Conservation (phyloP, 129 eudicot species). For the Chrysanthemum seticuspe region DNA sequence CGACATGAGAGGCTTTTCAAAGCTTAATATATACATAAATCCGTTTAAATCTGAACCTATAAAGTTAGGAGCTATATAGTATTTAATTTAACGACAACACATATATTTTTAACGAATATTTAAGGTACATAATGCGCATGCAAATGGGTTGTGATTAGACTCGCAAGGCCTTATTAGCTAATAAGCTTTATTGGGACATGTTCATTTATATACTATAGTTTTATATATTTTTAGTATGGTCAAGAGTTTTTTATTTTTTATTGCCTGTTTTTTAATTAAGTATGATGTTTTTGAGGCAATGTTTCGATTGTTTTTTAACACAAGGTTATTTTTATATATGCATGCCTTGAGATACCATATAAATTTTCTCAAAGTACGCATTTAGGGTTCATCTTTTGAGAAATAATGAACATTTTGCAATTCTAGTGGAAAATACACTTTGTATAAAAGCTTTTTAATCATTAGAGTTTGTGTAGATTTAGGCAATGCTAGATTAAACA, state of each 20-base stretch:
- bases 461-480: conserved; percentile 20
- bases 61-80: background rate
- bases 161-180: conserved; percentile 24
- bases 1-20: background rate
- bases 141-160: conserved; percentile 36
- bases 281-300: conserved; percentile 22
- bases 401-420: conserved; percentile 10
- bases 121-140: conserved; percentile 29
- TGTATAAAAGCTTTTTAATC: conserved; percentile 22
- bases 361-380: conserved; percentile 23
- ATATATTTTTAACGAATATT: background rate
- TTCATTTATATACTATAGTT: background rate
- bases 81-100: background rate
- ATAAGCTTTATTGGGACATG: conserved; percentile 38
- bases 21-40: background rate
- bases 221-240: background rate
- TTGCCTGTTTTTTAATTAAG: background rate
- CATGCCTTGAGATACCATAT: conserved; percentile 20
- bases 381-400: conserved; percentile 33
- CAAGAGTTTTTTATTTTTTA: background rate
- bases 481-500: background rate
- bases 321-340: background rate
- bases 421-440: background rate
- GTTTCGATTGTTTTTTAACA: background rate
- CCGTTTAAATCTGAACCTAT: too few relatives aligned